These are phyloP conservation scores for Sordaria brevicollis DNA, from an alignment of 495 filamentous ascomycete genomes.

Conservation along the genomic window DNA sequence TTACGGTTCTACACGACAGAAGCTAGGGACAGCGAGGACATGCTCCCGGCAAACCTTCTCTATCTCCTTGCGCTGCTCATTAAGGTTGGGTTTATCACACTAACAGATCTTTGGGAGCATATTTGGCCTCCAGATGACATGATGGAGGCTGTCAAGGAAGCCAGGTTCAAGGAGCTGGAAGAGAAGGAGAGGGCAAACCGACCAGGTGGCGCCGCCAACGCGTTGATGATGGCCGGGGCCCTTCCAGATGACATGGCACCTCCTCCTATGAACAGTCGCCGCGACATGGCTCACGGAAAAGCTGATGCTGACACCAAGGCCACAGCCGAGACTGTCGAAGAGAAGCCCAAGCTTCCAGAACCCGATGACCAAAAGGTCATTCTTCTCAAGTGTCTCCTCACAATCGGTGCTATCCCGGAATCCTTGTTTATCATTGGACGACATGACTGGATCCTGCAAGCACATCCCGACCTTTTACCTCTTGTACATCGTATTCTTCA, in stretches of 20 bases:
- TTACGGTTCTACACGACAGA: slow-evolving; percentile 81
- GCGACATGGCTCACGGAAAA: slow-evolving; percentile 31
- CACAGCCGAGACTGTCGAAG: slow-evolving; percentile 39
- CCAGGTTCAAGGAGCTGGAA: slow-evolving; percentile 64
- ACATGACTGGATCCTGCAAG: slow-evolving; percentile 83
- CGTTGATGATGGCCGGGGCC: slow-evolving; percentile 80
- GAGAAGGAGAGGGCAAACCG: slow-evolving; percentile 60
- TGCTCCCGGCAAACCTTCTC: slow-evolving; percentile 80
- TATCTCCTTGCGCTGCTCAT: slow-evolving; percentile 85
- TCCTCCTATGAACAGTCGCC: slow-evolving; percentile 10
- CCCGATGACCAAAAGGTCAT: slow-evolving; percentile 83
- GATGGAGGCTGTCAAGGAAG: slow-evolving; percentile 60
- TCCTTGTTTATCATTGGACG: slow-evolving; percentile 84
- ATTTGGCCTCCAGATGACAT: slow-evolving; percentile 75
- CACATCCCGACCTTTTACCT: slow-evolving; percentile 57
- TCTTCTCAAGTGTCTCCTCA: slow-evolving; percentile 74
- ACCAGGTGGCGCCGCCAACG: slow-evolving; percentile 62
- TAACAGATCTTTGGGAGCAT: slow-evolving; percentile 86
- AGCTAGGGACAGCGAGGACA: slow-evolving; percentile 54
- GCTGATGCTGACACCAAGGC: slow-evolving; percentile 39
- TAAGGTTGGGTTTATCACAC: slow-evolving; percentile 95
- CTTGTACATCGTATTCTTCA: slow-evolving; percentile 71
- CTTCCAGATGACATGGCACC: slow-evolving; percentile 63
- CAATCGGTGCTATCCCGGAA: slow-evolving; percentile 88
- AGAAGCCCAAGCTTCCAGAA: slow-evolving; percentile 55